Evolutionary conservation across 352 stramenopile genomes (phyloP), one percentile per base, ranked within the genome.

Genomic region (Phytophthora megakarya): DNA sequence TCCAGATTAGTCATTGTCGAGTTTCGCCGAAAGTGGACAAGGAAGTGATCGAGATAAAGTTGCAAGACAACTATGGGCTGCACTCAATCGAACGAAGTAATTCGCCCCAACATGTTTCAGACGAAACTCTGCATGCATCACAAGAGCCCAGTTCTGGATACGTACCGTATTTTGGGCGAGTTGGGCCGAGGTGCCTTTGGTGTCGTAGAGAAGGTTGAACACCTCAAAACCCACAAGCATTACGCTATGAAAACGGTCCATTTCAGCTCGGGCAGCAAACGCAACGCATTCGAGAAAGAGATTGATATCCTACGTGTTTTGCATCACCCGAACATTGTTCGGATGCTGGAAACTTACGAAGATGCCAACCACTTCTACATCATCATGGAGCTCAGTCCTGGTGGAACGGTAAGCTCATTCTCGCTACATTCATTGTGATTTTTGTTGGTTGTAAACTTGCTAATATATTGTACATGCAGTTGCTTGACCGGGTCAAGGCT

Each of bases 211-310:
- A 81, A 88, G 30, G 85, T 93, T 11, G 72, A 92, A 47, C 78
- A 90, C 64, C 62, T 85, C 45, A 75, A 77, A 51, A 92, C 79
- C 3, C 77, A 86, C 33, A 83, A 86, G 35, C 71, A 70, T 19
- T 93, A 82, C 39, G 85, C 85, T 5, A 92, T 93, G 85, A 93
- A 93, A 69, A 90, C 80, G 0, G 80, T 93, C 25, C 82, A 72
- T 21, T 91, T 93, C 37, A 65, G 62, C 3, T 84, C 73, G 1
- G 81, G 75, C 25, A 81, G 72, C 47, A 85, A 93, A 49, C 75
- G 82, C 3, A 71, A 75, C 51, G 85, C 89, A 48, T 89, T 93
- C 48, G 81, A 89, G 53, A 86, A 81, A 26, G 85, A 94, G 63
- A 94, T 92, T 44, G 74, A 89, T 51, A 84, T 94, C 26, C 50